These are phyloP conservation scores for Teunomyces tritomae DNA, from an alignment of 805 yeast species.

Conservation along the genomic window DNA sequence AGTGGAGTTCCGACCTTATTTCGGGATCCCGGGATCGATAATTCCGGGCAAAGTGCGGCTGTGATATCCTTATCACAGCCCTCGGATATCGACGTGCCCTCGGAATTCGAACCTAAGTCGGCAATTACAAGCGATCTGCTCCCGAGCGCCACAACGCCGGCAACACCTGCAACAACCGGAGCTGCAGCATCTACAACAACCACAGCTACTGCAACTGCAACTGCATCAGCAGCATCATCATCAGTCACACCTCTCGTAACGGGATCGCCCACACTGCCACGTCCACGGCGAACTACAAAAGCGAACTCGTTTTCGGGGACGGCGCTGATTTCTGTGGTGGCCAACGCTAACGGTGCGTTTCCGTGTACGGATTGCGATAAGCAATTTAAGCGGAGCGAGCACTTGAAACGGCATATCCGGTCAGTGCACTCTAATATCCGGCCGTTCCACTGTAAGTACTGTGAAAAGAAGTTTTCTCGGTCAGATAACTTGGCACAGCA, in stretches of 20 bases:
- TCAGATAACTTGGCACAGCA: constrained; percentile 46
- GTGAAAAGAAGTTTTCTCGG: constrained; percentile 43
- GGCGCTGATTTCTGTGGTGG: constrained; percentile 5
- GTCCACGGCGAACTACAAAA: constrained; percentile 1
- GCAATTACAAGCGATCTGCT: neutral
- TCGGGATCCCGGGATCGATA: neutral
- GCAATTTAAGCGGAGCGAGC: constrained; percentile 44
- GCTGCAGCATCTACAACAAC: no score
- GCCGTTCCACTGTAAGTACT: constrained; percentile 44
- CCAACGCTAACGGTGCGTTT: constrained; percentile 19
- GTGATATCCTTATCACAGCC: neutral
- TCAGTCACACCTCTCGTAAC: neutral
- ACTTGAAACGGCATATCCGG: constrained; percentile 41
- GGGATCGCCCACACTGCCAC: neutral
- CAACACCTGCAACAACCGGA: no score
- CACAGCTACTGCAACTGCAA: no score
- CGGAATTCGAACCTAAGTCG: neutral
- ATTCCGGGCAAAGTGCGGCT: neutral
- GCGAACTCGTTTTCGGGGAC: constrained; percentile 2
- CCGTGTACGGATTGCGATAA: constrained; percentile 43
- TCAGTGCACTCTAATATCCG: constrained; percentile 45
- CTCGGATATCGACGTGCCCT: neutral
- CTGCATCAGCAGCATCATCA: neutral
- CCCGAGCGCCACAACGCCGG: no score
- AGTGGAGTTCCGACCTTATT: constrained; percentile 1